Percentiles rank a stretch among this genome's conserved stretches.
Conservation (phyloP, 306 rosid genomes). For the Notholithocarpus densiflorus region DNA sequence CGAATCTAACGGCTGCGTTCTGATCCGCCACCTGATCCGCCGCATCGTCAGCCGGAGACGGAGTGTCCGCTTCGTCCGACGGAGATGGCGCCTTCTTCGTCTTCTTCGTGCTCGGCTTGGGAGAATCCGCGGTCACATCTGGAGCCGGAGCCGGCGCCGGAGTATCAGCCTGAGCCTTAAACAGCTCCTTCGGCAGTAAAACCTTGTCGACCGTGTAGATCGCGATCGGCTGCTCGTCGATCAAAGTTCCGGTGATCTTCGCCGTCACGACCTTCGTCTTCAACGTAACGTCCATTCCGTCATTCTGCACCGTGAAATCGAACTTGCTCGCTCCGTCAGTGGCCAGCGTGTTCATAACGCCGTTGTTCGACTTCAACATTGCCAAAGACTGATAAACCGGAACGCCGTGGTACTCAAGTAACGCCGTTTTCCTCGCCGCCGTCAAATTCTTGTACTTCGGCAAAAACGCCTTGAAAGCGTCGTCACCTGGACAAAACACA, state of each 20-base stretch:
- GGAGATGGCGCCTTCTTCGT: slow-evolving; percentile 21
- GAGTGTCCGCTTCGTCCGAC: slow-evolving; percentile 14
- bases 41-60: slow-evolving; percentile 37
- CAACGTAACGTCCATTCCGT: slow-evolving; percentile 63
- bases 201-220: slow-evolving; percentile 60
- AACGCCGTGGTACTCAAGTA: slow-evolving; percentile 64
- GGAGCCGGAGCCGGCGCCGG: slow-evolving; percentile 65
- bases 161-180: slow-evolving; percentile 43
- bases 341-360: slow-evolving; percentile 66
- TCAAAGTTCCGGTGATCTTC: slow-evolving; percentile 53
- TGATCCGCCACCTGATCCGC: slow-evolving; percentile 62
- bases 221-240: slow-evolving; percentile 70
- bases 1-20: slow-evolving; percentile 27
- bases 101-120: slow-evolving; percentile 39
- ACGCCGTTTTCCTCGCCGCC: slow-evolving; percentile 40
- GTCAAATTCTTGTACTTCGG: slow-evolving; percentile 74
- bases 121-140: slow-evolving; percentile 52
- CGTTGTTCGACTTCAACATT: slow-evolving; percentile 62
- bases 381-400: slow-evolving; percentile 62
- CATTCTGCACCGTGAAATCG: slow-evolving; percentile 78
- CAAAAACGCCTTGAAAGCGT: slow-evolving; percentile 51
- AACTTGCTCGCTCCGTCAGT: slow-evolving; percentile 68
- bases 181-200: slow-evolving; percentile 63
- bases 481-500: slow-evolving; percentile 74
- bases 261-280: slow-evolving; percentile 57